Evolutionary conservation across 192 early-diverging fungal genomes (phyloP), one percentile per base, ranked within the genome.

Genomic region (Rhizophagus clarus): DNA sequence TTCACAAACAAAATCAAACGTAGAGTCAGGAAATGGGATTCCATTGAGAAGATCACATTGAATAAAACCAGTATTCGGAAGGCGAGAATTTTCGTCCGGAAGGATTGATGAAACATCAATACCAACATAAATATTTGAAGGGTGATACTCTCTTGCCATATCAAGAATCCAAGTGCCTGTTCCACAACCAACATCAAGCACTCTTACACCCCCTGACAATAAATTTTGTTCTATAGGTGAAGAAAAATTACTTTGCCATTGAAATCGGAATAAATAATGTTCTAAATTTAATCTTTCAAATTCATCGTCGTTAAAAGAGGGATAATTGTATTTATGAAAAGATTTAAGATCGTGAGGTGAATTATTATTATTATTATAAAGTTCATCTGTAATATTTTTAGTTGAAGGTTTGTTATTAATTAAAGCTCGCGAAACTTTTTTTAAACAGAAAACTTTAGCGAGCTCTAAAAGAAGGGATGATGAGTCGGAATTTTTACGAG

Each of bases 1-100:
- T 42, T 81, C 78, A 34, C 79, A 81, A 29, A 86, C 81, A 69
- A 86, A 84, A 37, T 86, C 85, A 79, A 86, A 86, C 42, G 78
- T 26, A 62, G 84, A 84, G 61, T 86, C 85, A 2, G 83, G 80
- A 72, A 82, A 86, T 1, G 81, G 81, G 8, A 86, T 32, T 29
- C 85, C 83, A 26, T 86, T 67, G 11, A 81, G 61, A 31, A 86
- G 72, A 62, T 84, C 82, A 61, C 69, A 82, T n/a, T 84, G 78
- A 32, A 84, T 76, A 72, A 86, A 86, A 22, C 82, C 74, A 22
- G 79, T 69, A 79, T 86, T 86, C 28, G 31, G 67, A 11, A 83
- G 83, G 45, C 17, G 15, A 22, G 82, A 80, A 67, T 84, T 86
- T 68, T 81, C 83, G 12, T 79, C 28, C 0, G 85, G 85, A 68